These are phyloP conservation scores for Globisporangium perplexum DNA, from an alignment of 352 stramenopile genomes.

Conservation along the genomic window DNA sequence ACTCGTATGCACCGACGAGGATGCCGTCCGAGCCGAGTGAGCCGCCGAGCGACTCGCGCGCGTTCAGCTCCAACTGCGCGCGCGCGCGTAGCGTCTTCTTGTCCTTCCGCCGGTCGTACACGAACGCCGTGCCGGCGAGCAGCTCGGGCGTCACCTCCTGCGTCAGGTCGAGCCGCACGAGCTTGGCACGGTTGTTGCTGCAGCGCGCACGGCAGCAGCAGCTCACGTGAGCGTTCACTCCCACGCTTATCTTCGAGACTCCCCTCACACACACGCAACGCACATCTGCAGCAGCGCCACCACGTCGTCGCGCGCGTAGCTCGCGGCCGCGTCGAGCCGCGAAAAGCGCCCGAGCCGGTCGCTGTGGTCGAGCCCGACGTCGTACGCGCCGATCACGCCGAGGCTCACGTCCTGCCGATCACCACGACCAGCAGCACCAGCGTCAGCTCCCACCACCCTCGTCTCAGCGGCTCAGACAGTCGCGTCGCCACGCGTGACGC, in stretches of 20 bases:
- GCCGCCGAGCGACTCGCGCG: slow-evolving; percentile 39
- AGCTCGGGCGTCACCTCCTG: slow-evolving; percentile 50
- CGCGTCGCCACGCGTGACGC: too few species aligned
- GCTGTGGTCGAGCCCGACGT: slow-evolving; percentile 75
- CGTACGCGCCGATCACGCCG: slow-evolving; percentile 58
- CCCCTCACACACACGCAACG: slow-evolving; percentile 10
- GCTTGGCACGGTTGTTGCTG: slow-evolving; percentile 64
- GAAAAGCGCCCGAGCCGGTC: slow-evolving; percentile 62
- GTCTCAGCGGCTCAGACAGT: too few species aligned
- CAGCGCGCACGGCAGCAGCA: not conserved
- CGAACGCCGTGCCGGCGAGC: slow-evolving; percentile 56
- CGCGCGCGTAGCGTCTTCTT: slow-evolving; percentile 54
- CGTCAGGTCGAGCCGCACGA: slow-evolving; percentile 53
- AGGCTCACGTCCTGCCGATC: slow-evolving; percentile 38
- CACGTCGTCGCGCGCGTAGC: slow-evolving; percentile 60
- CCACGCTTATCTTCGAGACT: too few species aligned
- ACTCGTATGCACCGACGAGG: slow-evolving; percentile 71
- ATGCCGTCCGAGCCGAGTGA: slow-evolving; percentile 74
- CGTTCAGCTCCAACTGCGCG: slow-evolving; percentile 43
- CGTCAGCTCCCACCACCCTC: too few species aligned
- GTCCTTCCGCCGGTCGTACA: slow-evolving; percentile 65
- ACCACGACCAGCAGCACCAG: too few species aligned
- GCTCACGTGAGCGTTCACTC: too few species aligned
- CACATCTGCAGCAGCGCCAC: slow-evolving; percentile 70
- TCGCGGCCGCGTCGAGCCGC: slow-evolving; percentile 50